phyloP scores from a whole-genome alignment of 2,329 filamentous ascomycete genomes.

The Pseudopithomyces chartarum region DNA sequence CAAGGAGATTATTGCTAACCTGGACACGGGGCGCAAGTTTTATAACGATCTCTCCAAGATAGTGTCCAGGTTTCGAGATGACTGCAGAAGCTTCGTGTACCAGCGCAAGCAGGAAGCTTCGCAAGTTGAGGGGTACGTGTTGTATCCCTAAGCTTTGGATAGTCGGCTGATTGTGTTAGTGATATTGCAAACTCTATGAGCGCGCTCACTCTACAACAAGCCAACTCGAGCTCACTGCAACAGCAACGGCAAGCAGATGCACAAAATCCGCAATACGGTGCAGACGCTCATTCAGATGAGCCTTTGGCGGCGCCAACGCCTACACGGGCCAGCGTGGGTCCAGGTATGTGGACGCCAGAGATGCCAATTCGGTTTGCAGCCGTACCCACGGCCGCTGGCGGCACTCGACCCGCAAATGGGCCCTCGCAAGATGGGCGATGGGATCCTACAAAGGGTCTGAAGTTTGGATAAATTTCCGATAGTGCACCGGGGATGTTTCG shows the following conservation, averaged over 20 bases:
- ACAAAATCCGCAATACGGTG: slow-evolving; percentile 64
- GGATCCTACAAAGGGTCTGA: slow-evolving; percentile 46
- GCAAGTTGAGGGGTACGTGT: slow-evolving; percentile 72
- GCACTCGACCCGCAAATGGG: slow-evolving; percentile 36
- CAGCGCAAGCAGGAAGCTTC: slow-evolving; percentile 80
- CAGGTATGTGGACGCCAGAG: slow-evolving; percentile 75
- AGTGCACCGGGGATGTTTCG: not conserved
- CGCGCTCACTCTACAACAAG: slow-evolving; percentile 57
- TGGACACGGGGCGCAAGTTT: slow-evolving; percentile 91
- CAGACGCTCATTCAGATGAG: slow-evolving; percentile 51
- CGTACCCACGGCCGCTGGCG: slow-evolving; percentile 35
- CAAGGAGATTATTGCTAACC: slow-evolving; percentile 90
- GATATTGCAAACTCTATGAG: slow-evolving; percentile 67
- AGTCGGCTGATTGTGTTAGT: slow-evolving; percentile 32
- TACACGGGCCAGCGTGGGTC: slow-evolving; percentile 44
- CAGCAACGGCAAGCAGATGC: slow-evolving; percentile 55
- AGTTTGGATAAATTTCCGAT: slow-evolving; percentile 39
- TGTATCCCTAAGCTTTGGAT: not conserved
- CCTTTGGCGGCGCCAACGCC: slow-evolving; percentile 59
- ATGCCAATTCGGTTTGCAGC: slow-evolving; percentile 79
- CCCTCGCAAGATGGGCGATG: slow-evolving; percentile 45
- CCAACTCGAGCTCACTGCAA: slow-evolving; percentile 47
- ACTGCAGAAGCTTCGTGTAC: slow-evolving; percentile 76
- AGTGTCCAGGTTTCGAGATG: slow-evolving; percentile 82
- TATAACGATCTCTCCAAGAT: slow-evolving; percentile 95